Evolutionary conservation across 2,329 filamentous ascomycete genomes (phyloP).

Genomic region (Aspergillus floridensis): DNA sequence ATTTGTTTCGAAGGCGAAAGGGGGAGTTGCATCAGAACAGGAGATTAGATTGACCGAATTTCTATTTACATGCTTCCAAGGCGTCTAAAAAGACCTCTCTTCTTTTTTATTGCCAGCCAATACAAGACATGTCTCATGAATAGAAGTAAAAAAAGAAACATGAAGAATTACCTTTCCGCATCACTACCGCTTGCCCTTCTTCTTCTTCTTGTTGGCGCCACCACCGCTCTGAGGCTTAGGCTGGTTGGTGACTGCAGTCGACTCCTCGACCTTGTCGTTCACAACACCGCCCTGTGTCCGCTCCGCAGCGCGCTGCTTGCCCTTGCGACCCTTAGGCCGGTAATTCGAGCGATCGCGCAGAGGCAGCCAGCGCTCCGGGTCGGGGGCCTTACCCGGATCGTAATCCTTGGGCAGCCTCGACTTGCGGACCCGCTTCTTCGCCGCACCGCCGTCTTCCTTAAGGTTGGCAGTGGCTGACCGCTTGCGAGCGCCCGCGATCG

Average conservation of each 20-base stretch:
- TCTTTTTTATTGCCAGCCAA: background rate
- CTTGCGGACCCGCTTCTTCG: constrained; percentile 45
- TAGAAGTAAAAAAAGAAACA: background rate
- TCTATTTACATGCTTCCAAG: constrained; percentile 9
- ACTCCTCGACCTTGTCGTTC: constrained; percentile 66
- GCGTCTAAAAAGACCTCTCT: background rate
- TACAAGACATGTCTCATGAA: constrained; percentile 15
- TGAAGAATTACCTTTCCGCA: background rate
- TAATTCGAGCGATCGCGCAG: constrained; percentile 86
- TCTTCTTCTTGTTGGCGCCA: constrained; percentile 50
- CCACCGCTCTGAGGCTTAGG: constrained; percentile 35
- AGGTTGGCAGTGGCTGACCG: constrained; percentile 32
- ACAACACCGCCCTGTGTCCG: constrained; percentile 83
- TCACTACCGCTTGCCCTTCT: constrained; percentile 50
- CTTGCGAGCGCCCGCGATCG: constrained; percentile 40
- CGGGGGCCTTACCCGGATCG: constrained; percentile 73
- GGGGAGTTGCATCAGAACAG: background rate
- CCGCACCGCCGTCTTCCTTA: constrained; percentile 23
- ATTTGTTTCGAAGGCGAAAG: background rate
- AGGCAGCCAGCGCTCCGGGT: constrained; percentile 91
- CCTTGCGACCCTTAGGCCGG: constrained; percentile 86
- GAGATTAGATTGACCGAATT: background rate
- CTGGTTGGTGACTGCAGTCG: constrained; percentile 30
- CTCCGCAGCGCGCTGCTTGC: constrained; percentile 75
- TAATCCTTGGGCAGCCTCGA: constrained; percentile 49